phyloP scores from a whole-genome alignment of 257 asterid species.

The Mitragyna speciosa region DNA sequence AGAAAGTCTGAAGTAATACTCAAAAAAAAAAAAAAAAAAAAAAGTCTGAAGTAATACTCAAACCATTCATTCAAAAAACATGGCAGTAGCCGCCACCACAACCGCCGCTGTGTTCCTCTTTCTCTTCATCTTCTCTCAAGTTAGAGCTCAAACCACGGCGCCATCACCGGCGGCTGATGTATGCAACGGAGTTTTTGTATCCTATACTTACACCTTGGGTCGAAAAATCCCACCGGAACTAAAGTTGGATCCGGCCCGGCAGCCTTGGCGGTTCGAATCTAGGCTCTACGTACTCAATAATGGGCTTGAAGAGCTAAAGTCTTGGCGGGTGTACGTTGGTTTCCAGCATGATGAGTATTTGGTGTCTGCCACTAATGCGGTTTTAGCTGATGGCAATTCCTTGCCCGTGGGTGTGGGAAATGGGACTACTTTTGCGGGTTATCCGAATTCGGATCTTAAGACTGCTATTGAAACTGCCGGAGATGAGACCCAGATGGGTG shows the following conservation, averaged over 20 bases:
- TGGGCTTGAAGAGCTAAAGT: slow-evolving; percentile 63
- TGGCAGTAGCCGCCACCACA: slow-evolving; percentile 28
- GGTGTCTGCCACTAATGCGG: slow-evolving; percentile 81
- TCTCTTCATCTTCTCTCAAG: slow-evolving; percentile 27
- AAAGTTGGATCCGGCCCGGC: slow-evolving; percentile 38
- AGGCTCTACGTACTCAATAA: slow-evolving; percentile 56
- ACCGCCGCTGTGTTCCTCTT: slow-evolving; percentile 11
- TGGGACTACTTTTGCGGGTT: slow-evolving; percentile 79
- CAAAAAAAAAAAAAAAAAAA: too few relatives aligned
- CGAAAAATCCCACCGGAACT: slow-evolving; percentile 55
- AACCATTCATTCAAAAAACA: slow-evolving; percentile 24
- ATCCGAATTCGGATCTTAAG: slow-evolving; percentile 76
- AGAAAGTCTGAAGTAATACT: slow-evolving; percentile 23
- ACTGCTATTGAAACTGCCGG: slow-evolving; percentile 94
- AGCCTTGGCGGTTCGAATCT: slow-evolving; percentile 78
- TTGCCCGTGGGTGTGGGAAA: slow-evolving; percentile 71
- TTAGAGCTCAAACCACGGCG: slow-evolving; percentile 39
- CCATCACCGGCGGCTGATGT: slow-evolving; percentile 49
- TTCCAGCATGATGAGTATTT: slow-evolving; percentile 67
- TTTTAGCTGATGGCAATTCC: slow-evolving; percentile 68
- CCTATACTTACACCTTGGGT: slow-evolving; percentile 51
- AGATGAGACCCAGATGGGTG: slow-evolving; percentile 75
- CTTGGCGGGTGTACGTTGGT: slow-evolving; percentile 85
- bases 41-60: slow-evolving; percentile 21
- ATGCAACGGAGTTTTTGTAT: slow-evolving; percentile 63